phyloP scores from a whole-genome alignment of 371 early-diverging fungal species.

The Apophysomyces elegans region DNA sequence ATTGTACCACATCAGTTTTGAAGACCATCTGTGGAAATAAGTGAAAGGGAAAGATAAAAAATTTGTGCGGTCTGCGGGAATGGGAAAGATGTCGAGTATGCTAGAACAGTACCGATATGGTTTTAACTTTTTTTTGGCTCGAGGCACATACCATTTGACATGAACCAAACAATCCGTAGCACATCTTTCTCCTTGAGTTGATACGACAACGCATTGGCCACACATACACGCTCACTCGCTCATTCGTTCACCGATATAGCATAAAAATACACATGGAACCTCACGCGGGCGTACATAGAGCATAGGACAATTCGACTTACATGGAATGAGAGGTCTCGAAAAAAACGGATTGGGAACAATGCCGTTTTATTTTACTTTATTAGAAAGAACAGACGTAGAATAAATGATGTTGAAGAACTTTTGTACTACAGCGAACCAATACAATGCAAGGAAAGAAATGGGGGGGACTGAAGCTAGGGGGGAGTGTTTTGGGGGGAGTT shows the following conservation, averaged over 20 bases:
- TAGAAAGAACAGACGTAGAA: too few species aligned
- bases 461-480: background rate
- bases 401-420: background rate
- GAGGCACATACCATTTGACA: conserved; percentile 11
- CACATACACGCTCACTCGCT: background rate
- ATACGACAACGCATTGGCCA: conserved; percentile 12
- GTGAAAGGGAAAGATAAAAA: background rate
- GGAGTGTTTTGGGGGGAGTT: background rate
- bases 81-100: background rate
- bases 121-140: background rate
- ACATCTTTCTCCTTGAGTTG: conserved; percentile 2
- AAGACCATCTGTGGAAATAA: too few species aligned
- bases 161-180: conserved; percentile 10
- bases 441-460: background rate
- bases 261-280: background rate
- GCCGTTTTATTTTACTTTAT: too few species aligned
- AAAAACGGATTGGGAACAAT: too few species aligned
- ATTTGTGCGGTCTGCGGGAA: background rate
- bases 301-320: background rate
- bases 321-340: background rate
- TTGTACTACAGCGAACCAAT: background rate
- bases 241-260: background rate
- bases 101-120: background rate
- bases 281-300: background rate
- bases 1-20: background rate